phyloP scores from a whole-genome alignment of 2,329 filamentous ascomycete species.

The Trichophyton verrucosum region DNA sequence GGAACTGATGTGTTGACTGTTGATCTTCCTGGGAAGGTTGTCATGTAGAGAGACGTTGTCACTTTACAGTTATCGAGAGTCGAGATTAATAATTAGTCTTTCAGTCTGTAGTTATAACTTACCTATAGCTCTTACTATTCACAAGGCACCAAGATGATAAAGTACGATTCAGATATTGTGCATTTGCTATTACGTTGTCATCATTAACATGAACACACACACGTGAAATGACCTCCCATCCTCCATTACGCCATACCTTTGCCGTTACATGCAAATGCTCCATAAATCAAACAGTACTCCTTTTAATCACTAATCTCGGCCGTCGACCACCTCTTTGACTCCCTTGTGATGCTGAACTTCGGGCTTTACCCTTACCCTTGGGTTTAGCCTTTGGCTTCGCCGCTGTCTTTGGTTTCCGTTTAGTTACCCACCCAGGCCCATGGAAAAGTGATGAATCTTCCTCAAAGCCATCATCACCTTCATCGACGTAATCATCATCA shows the following conservation, averaged over 20 bases:
- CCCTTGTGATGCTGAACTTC: not conserved
- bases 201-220: not conserved
- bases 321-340: not conserved
- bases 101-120: too few relatives aligned
- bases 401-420: not conserved
- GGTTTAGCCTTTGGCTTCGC: not conserved
- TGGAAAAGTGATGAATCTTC: not conserved
- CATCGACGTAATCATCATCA: slow-evolving; percentile 19
- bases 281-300: not conserved
- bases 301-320: not conserved
- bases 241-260: not conserved
- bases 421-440: not conserved
- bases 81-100: too few relatives aligned
- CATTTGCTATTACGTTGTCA: too few relatives aligned
- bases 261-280: not conserved
- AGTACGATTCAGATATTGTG: too few relatives aligned
- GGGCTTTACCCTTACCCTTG: too few relatives aligned
- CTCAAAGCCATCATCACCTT: slow-evolving; percentile 19
- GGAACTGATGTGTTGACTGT: slow-evolving; percentile 31
- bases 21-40: slow-evolving; percentile 8
- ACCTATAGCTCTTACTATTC: too few relatives aligned
- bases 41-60: slow-evolving; percentile 3
- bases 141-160: too few relatives aligned
- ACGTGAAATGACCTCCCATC: not conserved
- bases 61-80: not conserved